phyloP scores from a whole-genome alignment of 768 basidiomycete species.

The Cystobasidium onofrii region DNA sequence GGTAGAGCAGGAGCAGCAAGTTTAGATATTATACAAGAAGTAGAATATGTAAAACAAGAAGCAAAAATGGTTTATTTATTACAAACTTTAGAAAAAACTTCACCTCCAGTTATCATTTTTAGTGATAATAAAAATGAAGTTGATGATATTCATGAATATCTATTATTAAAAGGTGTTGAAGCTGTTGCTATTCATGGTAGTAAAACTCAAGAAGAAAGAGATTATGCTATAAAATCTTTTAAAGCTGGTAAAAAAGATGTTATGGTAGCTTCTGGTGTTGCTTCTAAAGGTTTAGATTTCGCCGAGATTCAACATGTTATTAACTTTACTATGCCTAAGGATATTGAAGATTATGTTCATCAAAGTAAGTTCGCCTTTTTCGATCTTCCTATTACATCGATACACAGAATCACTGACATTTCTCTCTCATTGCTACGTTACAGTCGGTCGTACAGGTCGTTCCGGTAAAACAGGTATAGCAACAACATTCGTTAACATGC shows the following conservation, averaged over 20 bases:
- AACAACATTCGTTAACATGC: conserved; percentile 98
- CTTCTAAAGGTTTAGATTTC: conserved; percentile 96
- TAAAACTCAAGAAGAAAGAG: conserved; percentile 94
- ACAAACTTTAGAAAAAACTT: conserved; percentile 95
- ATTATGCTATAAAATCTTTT: conserved; percentile 97
- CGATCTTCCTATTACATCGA: no score
- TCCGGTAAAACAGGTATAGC: conserved; percentile 98
- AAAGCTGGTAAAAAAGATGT: conserved; percentile 96
- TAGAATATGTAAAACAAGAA: conserved; percentile 98
- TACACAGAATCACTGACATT: no score
- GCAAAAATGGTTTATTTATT: conserved; percentile 99
- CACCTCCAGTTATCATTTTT: conserved; percentile 95
- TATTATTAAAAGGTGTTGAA: conserved; percentile 91
- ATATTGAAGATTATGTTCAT: conserved; percentile 99
- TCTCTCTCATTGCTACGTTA: not conserved
- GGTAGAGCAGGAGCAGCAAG: conserved; percentile 97
- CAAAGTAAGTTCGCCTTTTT: conserved; percentile 52
- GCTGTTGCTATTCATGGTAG: conserved; percentile 98
- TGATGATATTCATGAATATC: conserved; percentile 98
- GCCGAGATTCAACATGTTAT: conserved; percentile 98
- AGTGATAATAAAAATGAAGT: conserved; percentile 99
- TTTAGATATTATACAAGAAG: conserved; percentile 83
- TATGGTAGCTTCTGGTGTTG: conserved; percentile 97
- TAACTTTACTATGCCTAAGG: conserved; percentile 98
- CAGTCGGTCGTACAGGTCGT: conserved; percentile 83